Percentiles rank a stretch among this genome's conserved stretches.
phyloP scores from a whole-genome alignment of 2,329 filamentous ascomycete species.

The Tympanopsis confertula region DNA sequence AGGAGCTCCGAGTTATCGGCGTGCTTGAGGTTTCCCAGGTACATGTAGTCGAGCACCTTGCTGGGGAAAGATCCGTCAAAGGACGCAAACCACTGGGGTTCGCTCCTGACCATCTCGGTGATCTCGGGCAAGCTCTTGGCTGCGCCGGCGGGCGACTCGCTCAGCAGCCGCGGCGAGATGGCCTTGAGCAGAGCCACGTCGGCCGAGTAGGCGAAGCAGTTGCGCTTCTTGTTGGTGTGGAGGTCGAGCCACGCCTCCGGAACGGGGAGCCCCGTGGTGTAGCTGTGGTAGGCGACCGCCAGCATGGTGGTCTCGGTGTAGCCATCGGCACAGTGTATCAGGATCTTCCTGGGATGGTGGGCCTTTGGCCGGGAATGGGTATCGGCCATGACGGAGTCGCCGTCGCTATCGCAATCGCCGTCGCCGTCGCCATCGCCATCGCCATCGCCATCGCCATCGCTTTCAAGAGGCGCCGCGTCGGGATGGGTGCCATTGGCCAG shows the following conservation, averaged over 20 bases:
- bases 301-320: conserved; percentile 92
- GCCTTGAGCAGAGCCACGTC: conserved; percentile 74
- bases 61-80: conserved; percentile 88
- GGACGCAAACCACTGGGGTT: conserved; percentile 70
- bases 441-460: conserved; percentile 16
- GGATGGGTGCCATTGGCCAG: conserved; percentile 57
- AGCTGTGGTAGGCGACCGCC: conserved; percentile 85
- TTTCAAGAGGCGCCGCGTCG: conserved; percentile 17
- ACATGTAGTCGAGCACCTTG: conserved; percentile 84
- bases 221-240: conserved; percentile 69
- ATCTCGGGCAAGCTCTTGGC: conserved; percentile 40
- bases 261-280: conserved; percentile 68
- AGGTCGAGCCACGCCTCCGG: conserved; percentile 80
- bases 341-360: conserved; percentile 48
- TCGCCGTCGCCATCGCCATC: conserved; percentile 10
- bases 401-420: conserved; percentile 27
- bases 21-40: conserved; percentile 83
- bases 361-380: conserved; percentile 4
- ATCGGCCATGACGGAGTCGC: conserved; percentile 39
- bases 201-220: conserved; percentile 91
- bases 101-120: conserved; percentile 36
- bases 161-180: conserved; percentile 65
- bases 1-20: conserved; percentile 87
- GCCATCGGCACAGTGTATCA: conserved; percentile 89
- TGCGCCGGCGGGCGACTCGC: conserved; percentile 48